Evolutionary conservation across 176 grass and related monocot species (phyloP).

Genomic region (Oryza meyeriana): DNA sequence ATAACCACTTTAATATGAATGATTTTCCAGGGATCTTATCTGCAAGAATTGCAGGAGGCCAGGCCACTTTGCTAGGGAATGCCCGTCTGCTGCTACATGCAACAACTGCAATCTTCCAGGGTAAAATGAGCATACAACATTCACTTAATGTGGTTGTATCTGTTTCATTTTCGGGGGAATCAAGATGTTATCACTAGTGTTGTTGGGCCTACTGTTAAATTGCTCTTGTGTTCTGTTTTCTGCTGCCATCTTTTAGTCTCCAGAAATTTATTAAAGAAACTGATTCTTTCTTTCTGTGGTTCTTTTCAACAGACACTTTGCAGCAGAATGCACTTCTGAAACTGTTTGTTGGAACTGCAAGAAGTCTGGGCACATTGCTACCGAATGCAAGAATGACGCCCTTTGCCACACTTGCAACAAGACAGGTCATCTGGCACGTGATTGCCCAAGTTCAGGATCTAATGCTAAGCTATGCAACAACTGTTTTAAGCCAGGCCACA

Average conservation of each 20-base stretch:
- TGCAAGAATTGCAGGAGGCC: conserved; percentile 92
- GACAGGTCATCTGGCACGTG: conserved; percentile 76
- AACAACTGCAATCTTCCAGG: conserved; percentile 86
- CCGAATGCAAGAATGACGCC: conserved; percentile 73
- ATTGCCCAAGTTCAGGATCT: conserved; percentile 56
- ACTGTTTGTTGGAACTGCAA: conserved; percentile 97
- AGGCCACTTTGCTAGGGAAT: conserved; percentile 83
- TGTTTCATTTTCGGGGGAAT: neutral
- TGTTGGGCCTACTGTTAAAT: neutral
- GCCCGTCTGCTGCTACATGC: conserved; percentile 66
- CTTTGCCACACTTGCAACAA: conserved; percentile 82
- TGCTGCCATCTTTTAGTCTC: conserved; percentile 8
- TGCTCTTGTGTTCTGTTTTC: conserved; percentile 10
- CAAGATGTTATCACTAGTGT: neutral
- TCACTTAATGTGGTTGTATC: neutral
- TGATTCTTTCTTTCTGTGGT: neutral
- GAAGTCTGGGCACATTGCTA: conserved; percentile 74
- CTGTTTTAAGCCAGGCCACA: conserved; percentile 79
- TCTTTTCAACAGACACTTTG: conserved; percentile 55
- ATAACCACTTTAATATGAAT: conserved; percentile 13
- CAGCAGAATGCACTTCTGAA: conserved; percentile 67
- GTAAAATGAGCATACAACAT: conserved; percentile 40
- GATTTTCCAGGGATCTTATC: conserved; percentile 53
- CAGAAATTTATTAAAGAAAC: conserved; percentile 10
- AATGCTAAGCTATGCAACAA: conserved; percentile 79